Percentiles rank a stretch among this genome's conserved stretches.
These are phyloP conservation scores for Oryza glumipatula DNA, from an alignment of 176 grass and related monocot genomes.

Conservation along the genomic window DNA sequence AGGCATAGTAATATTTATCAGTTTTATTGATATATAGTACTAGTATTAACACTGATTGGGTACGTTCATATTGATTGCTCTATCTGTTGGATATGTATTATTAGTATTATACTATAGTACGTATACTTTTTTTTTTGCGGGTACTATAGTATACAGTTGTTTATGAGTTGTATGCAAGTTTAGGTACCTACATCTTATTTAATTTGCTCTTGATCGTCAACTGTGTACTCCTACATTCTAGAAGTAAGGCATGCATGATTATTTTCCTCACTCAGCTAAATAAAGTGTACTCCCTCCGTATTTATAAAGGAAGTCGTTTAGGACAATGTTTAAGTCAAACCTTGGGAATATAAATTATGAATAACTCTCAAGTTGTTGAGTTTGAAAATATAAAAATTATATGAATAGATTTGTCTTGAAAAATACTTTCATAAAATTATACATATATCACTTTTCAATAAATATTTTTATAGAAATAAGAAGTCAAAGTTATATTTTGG, in stretches of 20 bases:
- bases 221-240: background rate
- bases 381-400: too few species aligned
- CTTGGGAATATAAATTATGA: too few species aligned
- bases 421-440: too few species aligned
- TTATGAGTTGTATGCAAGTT: background rate
- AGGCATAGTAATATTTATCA: background rate
- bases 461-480: too few species aligned
- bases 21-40: background rate
- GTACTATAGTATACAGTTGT: background rate
- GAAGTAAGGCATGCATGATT: background rate
- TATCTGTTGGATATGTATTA: background rate
- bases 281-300: background rate
- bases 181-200: background rate
- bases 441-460: too few species aligned
- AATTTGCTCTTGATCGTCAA: background rate
- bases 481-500: too few species aligned
- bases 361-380: too few species aligned
- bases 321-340: too few species aligned
- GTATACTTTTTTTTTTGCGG: background rate
- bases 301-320: too few species aligned
- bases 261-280: background rate
- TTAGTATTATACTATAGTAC: background rate
- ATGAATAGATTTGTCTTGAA: too few species aligned
- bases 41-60: background rate
- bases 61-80: background rate